Base-by-base conservation (phyloP, 2,329 filamentous ascomycete species). In the Metarhizium brunneum region DNA sequence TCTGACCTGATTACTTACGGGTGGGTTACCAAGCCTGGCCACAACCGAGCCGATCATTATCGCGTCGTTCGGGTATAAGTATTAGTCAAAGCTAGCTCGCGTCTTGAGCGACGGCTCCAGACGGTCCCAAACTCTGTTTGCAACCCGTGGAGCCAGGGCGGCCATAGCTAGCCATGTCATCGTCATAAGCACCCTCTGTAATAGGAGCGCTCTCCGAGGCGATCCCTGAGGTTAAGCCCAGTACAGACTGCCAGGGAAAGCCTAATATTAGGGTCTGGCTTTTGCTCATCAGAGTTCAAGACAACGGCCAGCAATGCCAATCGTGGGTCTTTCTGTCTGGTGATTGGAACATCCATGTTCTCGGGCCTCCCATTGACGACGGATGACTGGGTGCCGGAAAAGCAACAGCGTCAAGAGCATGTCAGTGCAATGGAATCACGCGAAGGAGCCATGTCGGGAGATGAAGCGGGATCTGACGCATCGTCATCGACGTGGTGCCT, bases 121-220 rank as follows among this genome's bases (percentile, higher is more conserved):
- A 56, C 43, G 51, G 55, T 54, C 47, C 54, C 51, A 56, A 56
- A 56, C 55, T 56, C 55, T 56, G 55, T 56, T 54, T 20, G 13
- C 20, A 35, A 16, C 47, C 38, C 40, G 51, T 53, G 51, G 42
- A 47, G 13, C 42, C 43, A 11, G 14, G 43, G n/a, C 43, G n/a
- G 13, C 43, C 25, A 25, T 25, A 25, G 10, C 43, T 11, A 18
- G 7, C 20, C 43, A 6, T 47, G 25, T 29, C 18, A 20, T 25
- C n/a, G 7, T 47, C 43, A 16, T 14, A 16, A 18, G 16, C 40
- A 16, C 10, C 40, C 16, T 16, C 40, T 43, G 40, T 43, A 43
- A 36, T 36, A 11, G 35, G 35, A 36, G 35, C 35, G 8, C 35
- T 8, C 35, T 36, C 35, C 35, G 35, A 25, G 43, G 25, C n/a